These are phyloP conservation scores for Bretschneidera sinensis DNA, from an alignment of 345 rosid species.

Conservation along the genomic window DNA sequence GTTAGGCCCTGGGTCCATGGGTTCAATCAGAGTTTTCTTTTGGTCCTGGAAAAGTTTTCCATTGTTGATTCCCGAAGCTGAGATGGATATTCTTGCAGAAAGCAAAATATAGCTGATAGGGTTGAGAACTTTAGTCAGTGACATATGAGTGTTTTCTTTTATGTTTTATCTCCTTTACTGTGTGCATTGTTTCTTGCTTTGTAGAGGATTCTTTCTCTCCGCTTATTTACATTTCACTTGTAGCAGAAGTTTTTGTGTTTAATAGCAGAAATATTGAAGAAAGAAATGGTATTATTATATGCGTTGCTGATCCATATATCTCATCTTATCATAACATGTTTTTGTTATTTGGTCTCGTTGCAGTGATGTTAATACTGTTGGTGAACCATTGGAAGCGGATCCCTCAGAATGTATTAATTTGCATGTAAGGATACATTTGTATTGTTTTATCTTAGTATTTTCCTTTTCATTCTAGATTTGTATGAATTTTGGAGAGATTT, in stretches of 20 bases:
- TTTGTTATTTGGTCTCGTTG: constrained; percentile 18
- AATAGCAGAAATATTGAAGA: too few relatives aligned
- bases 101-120: not conserved
- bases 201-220: too few relatives aligned
- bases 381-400: constrained; percentile 40
- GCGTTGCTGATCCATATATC: not conserved
- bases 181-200: too few relatives aligned
- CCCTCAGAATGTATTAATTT: constrained; percentile 26
- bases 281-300: not conserved
- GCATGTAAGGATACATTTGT: constrained; percentile 43
- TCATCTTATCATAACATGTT: not conserved
- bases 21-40: too few relatives aligned
- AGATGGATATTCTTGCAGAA: not conserved
- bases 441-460: constrained; percentile 9
- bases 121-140: not conserved
- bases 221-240: too few relatives aligned
- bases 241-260: too few relatives aligned
- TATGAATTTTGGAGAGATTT: constrained; percentile 11
- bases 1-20: too few relatives aligned
- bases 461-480: not conserved
- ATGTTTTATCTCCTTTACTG: too few relatives aligned
- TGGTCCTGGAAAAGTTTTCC: not conserved
- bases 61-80: not conserved
- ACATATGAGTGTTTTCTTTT: too few relatives aligned
- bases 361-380: constrained; percentile 53